Conservation (phyloP, 1,139 yeast species). For the Kurtzmaniella quercitrusa region DNA sequence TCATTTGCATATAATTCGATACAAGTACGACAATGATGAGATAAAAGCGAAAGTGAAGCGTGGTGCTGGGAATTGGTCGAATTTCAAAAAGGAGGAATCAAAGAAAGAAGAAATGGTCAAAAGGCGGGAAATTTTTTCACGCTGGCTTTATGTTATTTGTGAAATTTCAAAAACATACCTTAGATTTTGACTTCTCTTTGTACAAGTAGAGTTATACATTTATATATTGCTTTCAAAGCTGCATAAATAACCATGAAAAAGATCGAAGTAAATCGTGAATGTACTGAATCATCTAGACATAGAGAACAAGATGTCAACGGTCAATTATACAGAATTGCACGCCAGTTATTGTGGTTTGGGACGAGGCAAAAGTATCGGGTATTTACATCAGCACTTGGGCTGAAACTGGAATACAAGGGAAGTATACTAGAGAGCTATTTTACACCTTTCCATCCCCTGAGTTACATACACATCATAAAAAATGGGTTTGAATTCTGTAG, state of each 20-base stretch:
- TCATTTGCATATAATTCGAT: not conserved
- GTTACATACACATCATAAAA: not conserved
- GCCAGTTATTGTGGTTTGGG: not conserved
- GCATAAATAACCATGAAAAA: not conserved
- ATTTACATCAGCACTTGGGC: not conserved
- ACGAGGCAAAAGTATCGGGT: constrained; percentile 2
- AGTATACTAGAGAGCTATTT: not conserved
- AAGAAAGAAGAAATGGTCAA: too few species aligned
- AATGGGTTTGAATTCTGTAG: constrained; percentile 7
- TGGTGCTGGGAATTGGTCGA: not conserved
- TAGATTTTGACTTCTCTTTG: not conserved
- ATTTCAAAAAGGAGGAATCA: not conserved
- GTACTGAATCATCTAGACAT: too few species aligned
- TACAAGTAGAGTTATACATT: not conserved
- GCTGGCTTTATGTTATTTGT: too few species aligned
- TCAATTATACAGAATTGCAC: not conserved
- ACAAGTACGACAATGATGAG: not conserved
- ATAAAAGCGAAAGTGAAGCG: not conserved
- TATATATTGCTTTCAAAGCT: not conserved
- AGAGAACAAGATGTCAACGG: not conserved
- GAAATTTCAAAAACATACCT: too few species aligned
- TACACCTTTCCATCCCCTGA: constrained; percentile 2
- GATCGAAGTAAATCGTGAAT: not conserved
- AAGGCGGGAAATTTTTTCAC: too few species aligned
- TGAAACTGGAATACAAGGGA: not conserved